These are phyloP conservation scores for Boechera stricta DNA, from an alignment of 345 rosid genomes.

Conservation along the genomic window DNA sequence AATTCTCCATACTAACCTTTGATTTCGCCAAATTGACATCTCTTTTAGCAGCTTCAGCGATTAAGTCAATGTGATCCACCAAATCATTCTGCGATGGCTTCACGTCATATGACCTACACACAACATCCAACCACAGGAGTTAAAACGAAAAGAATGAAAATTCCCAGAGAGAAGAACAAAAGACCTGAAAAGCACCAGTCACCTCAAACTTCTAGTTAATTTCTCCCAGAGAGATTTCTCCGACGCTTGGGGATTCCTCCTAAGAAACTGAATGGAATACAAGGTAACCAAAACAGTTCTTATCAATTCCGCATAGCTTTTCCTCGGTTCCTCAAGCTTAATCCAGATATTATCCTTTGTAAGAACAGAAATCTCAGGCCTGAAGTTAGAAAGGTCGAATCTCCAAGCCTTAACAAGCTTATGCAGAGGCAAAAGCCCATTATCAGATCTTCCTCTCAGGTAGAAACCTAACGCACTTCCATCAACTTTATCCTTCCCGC, in stretches of 20 bases:
- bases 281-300: conserved; percentile 62
- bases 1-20: conserved; percentile 56
- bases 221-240: conserved; percentile 70
- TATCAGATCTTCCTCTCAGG: conserved; percentile 65
- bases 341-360: conserved; percentile 69
- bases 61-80: conserved; percentile 64
- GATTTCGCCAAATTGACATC: conserved; percentile 60
- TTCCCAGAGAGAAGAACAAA: conserved; percentile 12
- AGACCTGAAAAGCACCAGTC: conserved; percentile 8
- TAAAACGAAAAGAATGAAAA: conserved; percentile 9
- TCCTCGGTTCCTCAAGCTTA: conserved; percentile 78
- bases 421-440: conserved; percentile 62
- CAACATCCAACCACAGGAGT: conserved; percentile 15
- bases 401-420: conserved; percentile 76
- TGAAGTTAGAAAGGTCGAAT: conserved; percentile 59
- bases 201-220: conserved; percentile 66
- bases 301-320: conserved; percentile 60
- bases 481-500: conserved; percentile 41
- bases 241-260: conserved; percentile 61
- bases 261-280: conserved; percentile 62
- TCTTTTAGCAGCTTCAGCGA: conserved; percentile 66
- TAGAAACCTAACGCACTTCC: conserved; percentile 46
- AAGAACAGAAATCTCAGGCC: conserved; percentile 67
- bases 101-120: conserved; percentile 64
- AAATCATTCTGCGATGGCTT: conserved; percentile 82